Percentiles rank a stretch among this genome's conserved stretches.
Conservation (phyloP, 306 rosid genomes). For the Argentina anserina region DNA sequence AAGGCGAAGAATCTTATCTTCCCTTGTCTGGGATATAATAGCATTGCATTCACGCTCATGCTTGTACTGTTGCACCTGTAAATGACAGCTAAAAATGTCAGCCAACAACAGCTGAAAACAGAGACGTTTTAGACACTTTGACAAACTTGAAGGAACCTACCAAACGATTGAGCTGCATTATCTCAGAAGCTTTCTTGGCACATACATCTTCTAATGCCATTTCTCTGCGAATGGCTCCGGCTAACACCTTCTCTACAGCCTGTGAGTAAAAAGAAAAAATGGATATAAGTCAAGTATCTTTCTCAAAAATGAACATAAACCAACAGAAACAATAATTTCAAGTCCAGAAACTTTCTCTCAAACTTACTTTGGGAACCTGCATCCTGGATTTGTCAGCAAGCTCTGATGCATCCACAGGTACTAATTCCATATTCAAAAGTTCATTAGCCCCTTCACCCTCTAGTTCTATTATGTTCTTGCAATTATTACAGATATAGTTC, state of each 20-base stretch:
- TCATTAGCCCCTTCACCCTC: constrained; percentile 48
- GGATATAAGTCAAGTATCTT: constrained; percentile 8
- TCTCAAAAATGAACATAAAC: constrained; percentile 9
- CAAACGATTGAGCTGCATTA: constrained; percentile 88
- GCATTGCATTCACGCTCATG: constrained; percentile 89
- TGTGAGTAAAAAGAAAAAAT: constrained; percentile 13
- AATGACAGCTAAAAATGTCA: constrained; percentile 35
- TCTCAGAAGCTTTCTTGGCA: constrained; percentile 75
- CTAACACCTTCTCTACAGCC: constrained; percentile 93
- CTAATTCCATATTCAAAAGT: constrained; percentile 61
- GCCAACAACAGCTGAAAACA: constrained; percentile 19
- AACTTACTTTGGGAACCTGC: constrained; percentile 79
- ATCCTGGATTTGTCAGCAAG: constrained; percentile 64
- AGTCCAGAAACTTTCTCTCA: constrained; percentile 22
- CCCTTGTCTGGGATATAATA: constrained; percentile 84
- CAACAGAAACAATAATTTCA: constrained; percentile 15
- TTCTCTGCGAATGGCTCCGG: constrained; percentile 95
- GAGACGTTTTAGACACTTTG: constrained; percentile 6
- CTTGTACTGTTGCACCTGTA: constrained; percentile 88
- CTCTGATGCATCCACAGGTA: constrained; percentile 59
- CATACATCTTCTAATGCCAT: constrained; percentile 92
- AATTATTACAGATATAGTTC: constrained; percentile 53
- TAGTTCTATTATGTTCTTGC: constrained; percentile 58
- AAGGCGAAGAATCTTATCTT: constrained; percentile 85
- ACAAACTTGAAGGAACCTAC: constrained; percentile 40